phyloP scores from a whole-genome alignment of 1,284 basidiomycete species.

The Boletus mariae region DNA sequence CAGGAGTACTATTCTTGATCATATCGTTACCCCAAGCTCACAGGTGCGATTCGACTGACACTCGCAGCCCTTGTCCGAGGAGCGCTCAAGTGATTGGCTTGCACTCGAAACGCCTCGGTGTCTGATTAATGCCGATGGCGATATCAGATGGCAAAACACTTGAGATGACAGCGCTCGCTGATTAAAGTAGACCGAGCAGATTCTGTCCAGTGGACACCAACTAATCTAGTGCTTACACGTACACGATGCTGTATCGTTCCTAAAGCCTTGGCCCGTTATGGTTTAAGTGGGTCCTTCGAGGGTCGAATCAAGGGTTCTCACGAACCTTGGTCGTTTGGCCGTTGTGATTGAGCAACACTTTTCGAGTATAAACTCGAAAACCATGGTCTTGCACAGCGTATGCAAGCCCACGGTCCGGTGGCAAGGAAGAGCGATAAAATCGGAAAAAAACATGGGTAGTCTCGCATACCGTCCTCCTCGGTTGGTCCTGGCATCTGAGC shows the following conservation, averaged over 20 bases:
- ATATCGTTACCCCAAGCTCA: too few relatives aligned
- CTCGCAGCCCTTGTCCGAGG: background rate
- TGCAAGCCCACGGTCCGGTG: too few relatives aligned
- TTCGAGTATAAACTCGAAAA: background rate
- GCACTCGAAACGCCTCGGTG: background rate
- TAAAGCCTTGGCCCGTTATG: constrained; percentile 1
- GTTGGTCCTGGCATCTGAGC: too few relatives aligned
- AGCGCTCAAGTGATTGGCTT: too few relatives aligned
- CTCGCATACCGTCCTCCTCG: too few relatives aligned
- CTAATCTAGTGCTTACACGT: background rate
- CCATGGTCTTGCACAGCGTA: too few relatives aligned
- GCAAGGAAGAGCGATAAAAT: too few relatives aligned
- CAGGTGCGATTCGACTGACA: background rate
- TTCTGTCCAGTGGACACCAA: background rate
- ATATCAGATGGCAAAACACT: background rate
- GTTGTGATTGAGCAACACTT: background rate
- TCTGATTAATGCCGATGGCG: background rate
- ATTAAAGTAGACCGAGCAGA: background rate
- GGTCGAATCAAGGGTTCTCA: background rate
- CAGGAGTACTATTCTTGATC: too few relatives aligned
- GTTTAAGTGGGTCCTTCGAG: constrained; percentile 7
- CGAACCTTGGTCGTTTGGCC: background rate
- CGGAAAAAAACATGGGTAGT: too few relatives aligned
- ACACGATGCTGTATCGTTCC: background rate
- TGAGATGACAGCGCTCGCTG: background rate